A percentile compares a stretch with the other conserved stretches of the same genome.
These are phyloP conservation scores for Zymoseptoria passerinii DNA, from an alignment of 2,329 filamentous ascomycete genomes.

Conservation along the genomic window DNA sequence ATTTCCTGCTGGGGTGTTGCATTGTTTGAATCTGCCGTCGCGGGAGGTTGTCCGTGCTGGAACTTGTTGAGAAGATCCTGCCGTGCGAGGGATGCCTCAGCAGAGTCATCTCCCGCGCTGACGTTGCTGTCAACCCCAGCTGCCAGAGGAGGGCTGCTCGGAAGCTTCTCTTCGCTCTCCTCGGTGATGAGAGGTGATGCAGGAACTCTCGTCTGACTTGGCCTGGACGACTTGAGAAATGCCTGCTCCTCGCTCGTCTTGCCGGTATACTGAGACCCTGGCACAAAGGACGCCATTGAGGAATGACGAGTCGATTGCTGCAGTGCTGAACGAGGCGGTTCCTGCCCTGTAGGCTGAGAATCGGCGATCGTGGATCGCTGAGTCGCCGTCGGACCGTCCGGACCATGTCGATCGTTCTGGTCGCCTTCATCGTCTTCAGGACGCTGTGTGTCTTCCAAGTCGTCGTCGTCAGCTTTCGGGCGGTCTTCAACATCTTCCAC, in stretches of 20 bases:
- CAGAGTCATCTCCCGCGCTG: conserved; percentile 16
- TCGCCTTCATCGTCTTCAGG: conserved; percentile 3
- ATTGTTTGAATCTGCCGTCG: background rate
- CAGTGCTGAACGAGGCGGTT: background rate
- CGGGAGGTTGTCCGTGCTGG: conserved; percentile 4
- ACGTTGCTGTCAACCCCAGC: conserved; percentile 11
- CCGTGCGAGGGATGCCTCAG: conserved; percentile 12
- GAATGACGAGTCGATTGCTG: conserved; percentile 22
- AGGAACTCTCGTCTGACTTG: conserved; percentile 6
- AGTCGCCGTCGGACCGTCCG: conserved; percentile 10
- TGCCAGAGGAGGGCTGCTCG: conserved; percentile 29
- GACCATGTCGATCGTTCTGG: conserved; percentile 1
- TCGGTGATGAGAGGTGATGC: conserved; percentile 11
- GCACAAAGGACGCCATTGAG: conserved; percentile 27
- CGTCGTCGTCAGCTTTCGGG: conserved; percentile 1
- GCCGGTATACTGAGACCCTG: conserved; percentile 30
- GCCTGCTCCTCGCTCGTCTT: conserved; percentile 25
- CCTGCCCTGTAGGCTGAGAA: conserved; percentile 32
- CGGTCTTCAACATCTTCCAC: conserved; percentile 8
- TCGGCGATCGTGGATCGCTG: conserved; percentile 38
- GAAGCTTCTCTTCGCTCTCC: conserved; percentile 15
- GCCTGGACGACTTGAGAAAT: conserved; percentile 17
- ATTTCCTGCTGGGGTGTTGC: conserved; percentile 13
- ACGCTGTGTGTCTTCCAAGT: conserved; percentile 1
- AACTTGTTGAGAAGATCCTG: conserved; percentile 10